Base-by-base conservation (phyloP, 495 filamentous ascomycete genomes). In the Cladorrhinum samala region DNA sequence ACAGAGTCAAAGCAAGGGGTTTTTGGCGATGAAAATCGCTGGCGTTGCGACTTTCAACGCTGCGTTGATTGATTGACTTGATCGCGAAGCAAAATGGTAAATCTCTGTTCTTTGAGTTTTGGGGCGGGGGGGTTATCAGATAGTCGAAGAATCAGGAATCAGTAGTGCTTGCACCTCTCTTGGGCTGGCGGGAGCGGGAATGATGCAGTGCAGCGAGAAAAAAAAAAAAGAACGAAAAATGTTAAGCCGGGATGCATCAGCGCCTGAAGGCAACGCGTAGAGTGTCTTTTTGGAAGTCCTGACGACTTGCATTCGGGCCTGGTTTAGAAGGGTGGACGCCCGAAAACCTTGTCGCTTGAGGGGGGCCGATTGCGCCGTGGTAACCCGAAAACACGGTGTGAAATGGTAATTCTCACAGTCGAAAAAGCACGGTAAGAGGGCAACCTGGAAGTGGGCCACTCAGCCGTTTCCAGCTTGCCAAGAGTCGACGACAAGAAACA, bases 21-120 rank as follows among this genome's bases (percentile, higher is more conserved):
- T 56, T 54, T 48, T 69, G 64, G 48, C 56, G 82, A 86, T 83
- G 74, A 63, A 83, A 78, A 67, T 46, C 82, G 90, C 62, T 89
- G 86, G 87, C 81, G 83, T 60, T 83, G 83, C 52, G 78, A 83
- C 54, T 67, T 75, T 45, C 70, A 45, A 58, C 58, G 46, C 63
- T 59, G 47, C 49, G 38, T 58, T 58, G 58, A 62, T 63, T 65
- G 61, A 62, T 40, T 59, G 52, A 50, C 38, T 40, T 27, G 47
- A 46, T 47, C 46, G 54, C 59, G 51, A 57, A 49, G 50, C 49
- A 53, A 59, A 54, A 53, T 46, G 56, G 55, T 66, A 66, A 68
- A 68, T 64, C 61, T 66, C 63, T 63, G 56, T 61, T 47, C 37
- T 55, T 49, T 52, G 50, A 52, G 17, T 52, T 56, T 57, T 46